These are phyloP conservation scores for Cylindrodendrum hubeiense DNA, from an alignment of 2,329 filamentous ascomycete genomes.

Conservation along the genomic window DNA sequence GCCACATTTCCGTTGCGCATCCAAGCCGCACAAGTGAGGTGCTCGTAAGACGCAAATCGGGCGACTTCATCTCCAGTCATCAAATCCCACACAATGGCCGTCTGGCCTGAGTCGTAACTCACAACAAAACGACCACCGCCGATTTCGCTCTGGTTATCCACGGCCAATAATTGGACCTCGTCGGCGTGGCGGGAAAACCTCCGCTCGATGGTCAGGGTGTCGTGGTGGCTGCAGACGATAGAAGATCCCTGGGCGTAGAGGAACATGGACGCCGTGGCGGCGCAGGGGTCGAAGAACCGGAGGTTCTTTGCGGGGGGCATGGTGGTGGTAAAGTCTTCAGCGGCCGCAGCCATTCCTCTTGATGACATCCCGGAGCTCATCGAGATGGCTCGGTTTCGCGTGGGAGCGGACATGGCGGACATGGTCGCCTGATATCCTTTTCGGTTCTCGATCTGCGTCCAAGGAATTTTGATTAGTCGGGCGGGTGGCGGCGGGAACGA, in stretches of 20 bases:
- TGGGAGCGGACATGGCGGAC: slow-evolving; percentile 60
- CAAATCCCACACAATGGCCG: slow-evolving; percentile 96
- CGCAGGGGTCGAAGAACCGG: slow-evolving; percentile 84
- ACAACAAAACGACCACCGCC: slow-evolving; percentile 89
- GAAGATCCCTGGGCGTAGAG: slow-evolving; percentile 87
- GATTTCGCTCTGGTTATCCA: slow-evolving; percentile 91
- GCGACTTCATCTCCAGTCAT: slow-evolving; percentile 91
- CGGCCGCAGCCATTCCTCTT: slow-evolving; percentile 55
- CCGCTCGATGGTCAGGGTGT: slow-evolving; percentile 89
- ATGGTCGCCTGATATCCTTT: slow-evolving; percentile 50
- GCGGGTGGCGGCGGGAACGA: slow-evolving; percentile 39
- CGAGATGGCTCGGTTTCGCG: slow-evolving; percentile 70
- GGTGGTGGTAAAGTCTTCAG: slow-evolving; percentile 64
- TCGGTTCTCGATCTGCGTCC: slow-evolving; percentile 39
- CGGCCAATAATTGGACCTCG: slow-evolving; percentile 84
- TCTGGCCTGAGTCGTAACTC: slow-evolving; percentile 92
- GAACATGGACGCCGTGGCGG: slow-evolving; percentile 90
- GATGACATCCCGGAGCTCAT: slow-evolving; percentile 69
- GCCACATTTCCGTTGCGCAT: slow-evolving; percentile 98
- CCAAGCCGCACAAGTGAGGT: slow-evolving; percentile 87
- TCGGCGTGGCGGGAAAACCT: slow-evolving; percentile 87
- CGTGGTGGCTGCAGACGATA: slow-evolving; percentile 91
- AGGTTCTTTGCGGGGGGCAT: slow-evolving; percentile 63
- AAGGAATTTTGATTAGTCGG: slow-evolving; percentile 35
- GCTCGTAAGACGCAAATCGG: slow-evolving; percentile 92